A percentile compares a stretch with the other conserved stretches of the same genome.
phyloP scores from a whole-genome alignment of 257 asterid genomes.

The Penstemon davidsonii region DNA sequence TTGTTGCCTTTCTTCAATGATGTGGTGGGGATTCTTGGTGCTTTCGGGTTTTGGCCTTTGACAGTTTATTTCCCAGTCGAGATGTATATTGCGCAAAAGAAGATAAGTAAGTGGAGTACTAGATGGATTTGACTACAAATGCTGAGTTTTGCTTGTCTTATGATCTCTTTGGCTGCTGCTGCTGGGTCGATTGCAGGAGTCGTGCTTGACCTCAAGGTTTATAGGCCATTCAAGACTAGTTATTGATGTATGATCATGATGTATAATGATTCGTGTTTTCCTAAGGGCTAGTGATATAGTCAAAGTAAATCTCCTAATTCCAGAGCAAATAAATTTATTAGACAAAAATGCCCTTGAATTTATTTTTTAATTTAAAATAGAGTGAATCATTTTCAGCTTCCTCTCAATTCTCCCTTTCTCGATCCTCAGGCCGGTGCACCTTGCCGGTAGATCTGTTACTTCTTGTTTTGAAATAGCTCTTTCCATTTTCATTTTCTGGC shows the following conservation, averaged over 20 bases:
- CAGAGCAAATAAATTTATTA: too few species aligned
- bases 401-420: too few species aligned
- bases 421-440: too few species aligned
- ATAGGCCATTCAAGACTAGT: conserved; percentile 59
- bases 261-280: background rate
- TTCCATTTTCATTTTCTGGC: too few species aligned
- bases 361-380: too few species aligned
- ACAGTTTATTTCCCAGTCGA: conserved; percentile 58
- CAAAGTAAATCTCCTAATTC: too few species aligned
- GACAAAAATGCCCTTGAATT: too few species aligned
- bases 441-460: too few species aligned
- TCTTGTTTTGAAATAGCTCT: too few species aligned
- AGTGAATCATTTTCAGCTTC: too few species aligned
- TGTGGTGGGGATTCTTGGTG: conserved; percentile 57
- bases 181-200: conserved; percentile 81
- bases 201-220: conserved; percentile 58
- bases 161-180: conserved; percentile 63
- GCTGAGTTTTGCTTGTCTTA: conserved; percentile 58
- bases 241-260: conserved; percentile 14
- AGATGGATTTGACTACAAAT: conserved; percentile 54
- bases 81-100: conserved; percentile 58
- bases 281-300: background rate
- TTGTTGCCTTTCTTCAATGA: conserved; percentile 55
- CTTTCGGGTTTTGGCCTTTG: conserved; percentile 57
- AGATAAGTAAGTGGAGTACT: conserved; percentile 45